A percentile compares a stretch with the other conserved stretches of the same genome.
Conservation (phyloP, 495 filamentous ascomycete species). For the Opeltia flavorubescens region DNA sequence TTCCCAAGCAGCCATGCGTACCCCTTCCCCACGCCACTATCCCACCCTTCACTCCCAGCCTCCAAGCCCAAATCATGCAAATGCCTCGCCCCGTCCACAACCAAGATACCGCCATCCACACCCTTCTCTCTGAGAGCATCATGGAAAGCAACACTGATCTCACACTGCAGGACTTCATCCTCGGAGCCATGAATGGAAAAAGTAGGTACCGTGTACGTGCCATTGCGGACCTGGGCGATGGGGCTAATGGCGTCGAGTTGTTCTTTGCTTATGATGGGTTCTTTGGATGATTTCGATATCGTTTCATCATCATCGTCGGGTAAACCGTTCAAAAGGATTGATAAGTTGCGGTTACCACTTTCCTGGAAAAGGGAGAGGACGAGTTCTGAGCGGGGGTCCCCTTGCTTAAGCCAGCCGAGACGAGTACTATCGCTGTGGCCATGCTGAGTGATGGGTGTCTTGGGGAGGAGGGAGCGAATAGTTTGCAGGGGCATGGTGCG, state of each 20-base stretch:
- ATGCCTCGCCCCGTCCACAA: constrained; percentile 20
- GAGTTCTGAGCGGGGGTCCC: constrained; percentile 23
- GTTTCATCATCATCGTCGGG: constrained; percentile 1
- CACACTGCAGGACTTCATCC: constrained; percentile 30
- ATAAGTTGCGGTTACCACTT: constrained; percentile 19
- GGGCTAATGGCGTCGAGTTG: constrained; percentile 19
- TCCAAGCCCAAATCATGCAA: constrained; percentile 19
- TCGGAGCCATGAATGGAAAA: constrained; percentile 31
- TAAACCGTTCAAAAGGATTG: constrained; percentile 20
- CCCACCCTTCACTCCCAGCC: constrained; percentile 17
- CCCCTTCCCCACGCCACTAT: constrained; percentile 13
- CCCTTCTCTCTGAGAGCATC: constrained; percentile 16
- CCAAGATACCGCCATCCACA: constrained; percentile 12
- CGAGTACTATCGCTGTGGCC: constrained; percentile 7
- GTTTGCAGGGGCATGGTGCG: constrained; percentile 5
- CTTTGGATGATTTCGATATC: constrained; percentile 11
- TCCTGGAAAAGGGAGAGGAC: constrained; percentile 26
- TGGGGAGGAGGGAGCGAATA: constrained; percentile 4
- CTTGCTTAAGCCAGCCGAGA: constrained; percentile 12
- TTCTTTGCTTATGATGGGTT: too few relatives aligned
- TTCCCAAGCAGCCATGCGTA: constrained; percentile 19
- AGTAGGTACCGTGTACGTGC: constrained; percentile 27
- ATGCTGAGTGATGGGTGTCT: constrained; percentile 3
- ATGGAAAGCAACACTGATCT: constrained; percentile 14
- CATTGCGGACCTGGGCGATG: constrained; percentile 19